Conservation (phyloP, 1,284 basidiomycete genomes). For the Melanopsichium pennsylvanicum region DNA sequence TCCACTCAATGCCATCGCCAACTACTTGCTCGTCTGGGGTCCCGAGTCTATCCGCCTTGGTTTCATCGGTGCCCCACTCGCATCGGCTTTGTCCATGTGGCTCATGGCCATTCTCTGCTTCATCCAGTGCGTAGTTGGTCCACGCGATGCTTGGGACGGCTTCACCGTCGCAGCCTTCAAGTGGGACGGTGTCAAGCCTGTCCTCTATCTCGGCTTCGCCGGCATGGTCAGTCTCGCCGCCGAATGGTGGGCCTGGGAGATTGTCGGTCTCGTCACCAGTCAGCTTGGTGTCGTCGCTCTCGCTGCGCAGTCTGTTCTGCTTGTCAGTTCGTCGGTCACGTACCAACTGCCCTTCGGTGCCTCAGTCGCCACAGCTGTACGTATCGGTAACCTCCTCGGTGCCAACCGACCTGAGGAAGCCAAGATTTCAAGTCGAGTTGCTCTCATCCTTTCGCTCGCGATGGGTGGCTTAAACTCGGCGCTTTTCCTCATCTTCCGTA, state of each 20-base stretch:
- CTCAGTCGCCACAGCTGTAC: constrained; percentile 81
- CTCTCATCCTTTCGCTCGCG: constrained; percentile 47
- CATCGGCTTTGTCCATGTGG: constrained; percentile 87
- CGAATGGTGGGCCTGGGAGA: constrained; percentile 94
- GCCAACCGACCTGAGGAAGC: constrained; percentile 64
- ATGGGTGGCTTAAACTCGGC: constrained; percentile 68
- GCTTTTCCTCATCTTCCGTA: constrained; percentile 77
- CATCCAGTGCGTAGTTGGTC: constrained; percentile 70
- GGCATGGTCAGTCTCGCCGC: constrained; percentile 74
- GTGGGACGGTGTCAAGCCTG: constrained; percentile 43
- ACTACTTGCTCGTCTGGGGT: constrained; percentile 76
- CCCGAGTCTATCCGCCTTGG: constrained; percentile 72
- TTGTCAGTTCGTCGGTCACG: constrained; percentile 77
- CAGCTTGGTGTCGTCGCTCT: constrained; percentile 67
- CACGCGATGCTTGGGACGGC: constrained; percentile 84
- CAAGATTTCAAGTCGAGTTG: constrained; percentile 58
- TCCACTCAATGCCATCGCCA: constrained; percentile 83
- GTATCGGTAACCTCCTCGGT: constrained; percentile 72
- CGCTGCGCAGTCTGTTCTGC: constrained; percentile 75
- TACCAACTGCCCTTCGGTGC: constrained; percentile 86
- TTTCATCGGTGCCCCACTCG: constrained; percentile 90
- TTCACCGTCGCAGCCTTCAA: constrained; percentile 69
- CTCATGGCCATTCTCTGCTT: constrained; percentile 71
- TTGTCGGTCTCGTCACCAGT: constrained; percentile 68
- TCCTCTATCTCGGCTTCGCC: constrained; percentile 52